Evolutionary conservation across 768 basidiomycete genomes (phyloP), one percentile per base, ranked within the genome.

Genomic region (Obba rivulosa): DNA sequence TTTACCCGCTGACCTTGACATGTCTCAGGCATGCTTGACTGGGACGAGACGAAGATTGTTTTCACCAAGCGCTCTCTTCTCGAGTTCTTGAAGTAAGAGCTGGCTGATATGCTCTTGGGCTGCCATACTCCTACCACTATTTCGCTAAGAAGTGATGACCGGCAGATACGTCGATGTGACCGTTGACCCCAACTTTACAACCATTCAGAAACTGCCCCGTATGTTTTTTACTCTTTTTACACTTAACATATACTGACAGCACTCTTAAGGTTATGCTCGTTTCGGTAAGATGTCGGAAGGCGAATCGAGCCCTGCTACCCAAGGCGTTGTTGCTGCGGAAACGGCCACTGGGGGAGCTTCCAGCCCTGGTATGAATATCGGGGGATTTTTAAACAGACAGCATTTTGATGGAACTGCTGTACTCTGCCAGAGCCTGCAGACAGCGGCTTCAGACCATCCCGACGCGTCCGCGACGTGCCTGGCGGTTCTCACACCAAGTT

Each of bases 151-250:
- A 46, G 25, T 25, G 28, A 24, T 17, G 39, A 47, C 38, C 41
- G 41, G 40, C 60, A 88, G 86, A 64, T 85, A 86, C 60, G 76
- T 80, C 31, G 87, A 84, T 16, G 79, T 75, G 28, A 87, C 87
- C 11, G 81, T 89, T 31, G 87, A 90, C 60, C 76, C 87, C 38
- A 85, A 85, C 66, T 84, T 85, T 57, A 64, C 66, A 35, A 89
- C 85, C 57, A 85, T 90, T 43, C 71, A 74, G 57, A 89, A 88
- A 62, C 74, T 90, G 35, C 87, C 87, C 22, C 77, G 87, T 88
- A 70, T 25, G 74, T 53, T 18, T 34, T 23, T 16, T 34, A 7
- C 22, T 20, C 5, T 39, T 17, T 17, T 8, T 8, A 11, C 10
- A 9, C 4, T 34, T 16, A 34, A 16, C 3, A 25, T 14, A 17